Percentiles rank a stretch among this genome's conserved stretches.
Conservation (phyloP, 1,284 basidiomycete species). For the Boletus semigastroideus region DNA sequence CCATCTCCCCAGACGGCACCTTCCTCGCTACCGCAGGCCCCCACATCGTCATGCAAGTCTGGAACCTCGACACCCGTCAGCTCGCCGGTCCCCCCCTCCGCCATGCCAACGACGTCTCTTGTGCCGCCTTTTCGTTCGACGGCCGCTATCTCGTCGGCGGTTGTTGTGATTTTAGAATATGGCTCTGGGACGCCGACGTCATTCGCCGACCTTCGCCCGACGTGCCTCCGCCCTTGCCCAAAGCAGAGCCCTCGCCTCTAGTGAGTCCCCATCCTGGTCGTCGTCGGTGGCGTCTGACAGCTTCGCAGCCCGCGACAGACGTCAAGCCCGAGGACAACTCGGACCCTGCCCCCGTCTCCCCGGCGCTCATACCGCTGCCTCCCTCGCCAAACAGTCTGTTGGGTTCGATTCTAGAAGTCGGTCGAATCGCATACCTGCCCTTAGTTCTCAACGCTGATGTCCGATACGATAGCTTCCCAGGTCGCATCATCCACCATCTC, state of each 20-base stretch:
- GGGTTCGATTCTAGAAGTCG: conserved; percentile 24
- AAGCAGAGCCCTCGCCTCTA: conserved; percentile 6
- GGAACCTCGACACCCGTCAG: conserved; percentile 27
- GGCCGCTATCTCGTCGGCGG: conserved; percentile 31
- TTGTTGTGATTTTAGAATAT: conserved; percentile 31
- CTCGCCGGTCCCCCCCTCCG: conserved; percentile 21
- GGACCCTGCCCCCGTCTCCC: conserved; percentile 8
- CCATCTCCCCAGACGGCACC: conserved; percentile 32
- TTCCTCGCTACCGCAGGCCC: conserved; percentile 33
- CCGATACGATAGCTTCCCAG: conserved; percentile 17
- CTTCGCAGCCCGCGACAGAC: conserved; percentile 10
- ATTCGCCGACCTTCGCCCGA: conserved; percentile 17
- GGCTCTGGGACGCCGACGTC: conserved; percentile 31
- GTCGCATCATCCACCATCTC: conserved; percentile 4
- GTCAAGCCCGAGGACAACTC: conserved; percentile 4
- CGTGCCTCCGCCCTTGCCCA: conserved; percentile 4
- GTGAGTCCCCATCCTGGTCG: conserved; percentile 10
- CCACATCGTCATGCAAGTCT: conserved; percentile 29
- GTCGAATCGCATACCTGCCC: neutral
- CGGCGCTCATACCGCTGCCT: conserved; percentile 24
- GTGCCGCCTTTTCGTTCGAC: conserved; percentile 32
- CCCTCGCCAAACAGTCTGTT: conserved; percentile 23
- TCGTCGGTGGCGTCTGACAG: conserved; percentile 3
- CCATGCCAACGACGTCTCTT: conserved; percentile 32
- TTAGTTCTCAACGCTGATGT: neutral